Evolutionary conservation across 495 filamentous ascomycete species (phyloP).

Genomic region (Penicillium cataractarum): DNA sequence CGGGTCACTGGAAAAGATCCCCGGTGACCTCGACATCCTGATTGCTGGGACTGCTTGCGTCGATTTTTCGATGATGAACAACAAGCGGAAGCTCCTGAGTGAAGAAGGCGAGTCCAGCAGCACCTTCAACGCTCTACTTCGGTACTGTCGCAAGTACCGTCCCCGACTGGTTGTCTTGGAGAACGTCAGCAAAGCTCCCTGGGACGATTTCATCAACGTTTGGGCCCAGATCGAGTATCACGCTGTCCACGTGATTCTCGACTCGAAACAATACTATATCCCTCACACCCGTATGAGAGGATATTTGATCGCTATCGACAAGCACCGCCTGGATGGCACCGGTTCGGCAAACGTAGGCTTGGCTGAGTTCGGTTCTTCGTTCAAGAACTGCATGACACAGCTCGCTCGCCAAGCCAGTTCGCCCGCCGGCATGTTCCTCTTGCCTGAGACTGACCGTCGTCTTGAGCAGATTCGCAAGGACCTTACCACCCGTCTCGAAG

Average conservation of each 20-base stretch:
- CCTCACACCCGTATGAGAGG: slow-evolving; percentile 76
- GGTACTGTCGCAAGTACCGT: slow-evolving; percentile 55
- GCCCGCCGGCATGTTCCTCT: slow-evolving; percentile 64
- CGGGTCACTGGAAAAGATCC: slow-evolving; percentile 62
- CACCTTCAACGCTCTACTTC: slow-evolving; percentile 68
- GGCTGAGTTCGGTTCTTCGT: slow-evolving; percentile 2
- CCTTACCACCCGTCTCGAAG: slow-evolving; percentile 30
- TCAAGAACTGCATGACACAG: slow-evolving; percentile 31
- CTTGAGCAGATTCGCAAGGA: slow-evolving; percentile 53
- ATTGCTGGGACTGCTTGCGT: slow-evolving; percentile 79
- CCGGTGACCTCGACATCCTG: slow-evolving; percentile 65
- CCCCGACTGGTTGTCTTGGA: slow-evolving; percentile 74
- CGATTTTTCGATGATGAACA: slow-evolving; percentile 61
- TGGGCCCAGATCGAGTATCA: slow-evolving; percentile 61
- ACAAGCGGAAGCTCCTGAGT: slow-evolving; percentile 43
- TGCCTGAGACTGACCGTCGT: slow-evolving; percentile 58
- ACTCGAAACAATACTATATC: slow-evolving; percentile 78
- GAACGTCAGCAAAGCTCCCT: slow-evolving; percentile 69
- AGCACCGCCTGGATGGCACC: slow-evolving; percentile 27
- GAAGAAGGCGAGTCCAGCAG: slow-evolving; percentile 66
- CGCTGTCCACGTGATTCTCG: slow-evolving; percentile 47
- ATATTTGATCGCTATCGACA: slow-evolving; percentile 70
- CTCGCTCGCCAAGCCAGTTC: slow-evolving; percentile 64
- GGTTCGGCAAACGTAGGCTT: slow-evolving; percentile 34
- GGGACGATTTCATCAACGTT: slow-evolving; percentile 55